A percentile compares a stretch with the other conserved stretches of the same genome.
phyloP scores from a whole-genome alignment of 495 filamentous ascomycete genomes.

The Penicillium odoratum region DNA sequence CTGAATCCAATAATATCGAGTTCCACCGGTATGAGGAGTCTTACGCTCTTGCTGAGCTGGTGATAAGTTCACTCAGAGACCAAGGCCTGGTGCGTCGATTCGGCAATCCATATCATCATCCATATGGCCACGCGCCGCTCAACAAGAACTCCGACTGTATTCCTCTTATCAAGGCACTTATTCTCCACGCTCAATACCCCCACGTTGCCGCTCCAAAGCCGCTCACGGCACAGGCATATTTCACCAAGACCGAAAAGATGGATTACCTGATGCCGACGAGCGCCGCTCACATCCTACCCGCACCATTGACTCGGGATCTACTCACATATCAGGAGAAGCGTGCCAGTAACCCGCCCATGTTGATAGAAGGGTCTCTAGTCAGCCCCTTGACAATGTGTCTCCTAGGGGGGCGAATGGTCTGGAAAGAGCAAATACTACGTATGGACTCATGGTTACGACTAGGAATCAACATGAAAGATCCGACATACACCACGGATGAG shows the following conservation, averaged over 20 bases:
- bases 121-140: constrained; percentile 12
- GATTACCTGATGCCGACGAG: not conserved
- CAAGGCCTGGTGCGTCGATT: too few relatives aligned
- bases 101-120: too few relatives aligned
- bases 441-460: constrained; percentile 51
- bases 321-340: not conserved
- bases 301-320: not conserved
- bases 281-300: not conserved
- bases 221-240: not conserved
- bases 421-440: constrained; percentile 30
- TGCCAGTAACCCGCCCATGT: not conserved
- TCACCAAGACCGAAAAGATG: not conserved
- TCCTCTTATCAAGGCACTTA: constrained; percentile 51
- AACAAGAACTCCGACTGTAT: constrained; percentile 51
- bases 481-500: constrained; percentile 11
- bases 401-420: constrained; percentile 50
- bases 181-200: constrained; percentile 49
- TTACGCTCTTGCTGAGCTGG: not conserved
- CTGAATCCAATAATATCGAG: constrained; percentile 7
- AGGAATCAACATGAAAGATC: constrained; percentile 19
- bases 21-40: constrained; percentile 11
- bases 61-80: constrained; percentile 2
- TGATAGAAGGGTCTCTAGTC: constrained; percentile 40
- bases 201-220: constrained; percentile 39
- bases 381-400: constrained; percentile 47